Evolutionary conservation across 345 rosid species (phyloP), one percentile per base, ranked within the genome.

Genomic region (Erucastrum elatum): DNA sequence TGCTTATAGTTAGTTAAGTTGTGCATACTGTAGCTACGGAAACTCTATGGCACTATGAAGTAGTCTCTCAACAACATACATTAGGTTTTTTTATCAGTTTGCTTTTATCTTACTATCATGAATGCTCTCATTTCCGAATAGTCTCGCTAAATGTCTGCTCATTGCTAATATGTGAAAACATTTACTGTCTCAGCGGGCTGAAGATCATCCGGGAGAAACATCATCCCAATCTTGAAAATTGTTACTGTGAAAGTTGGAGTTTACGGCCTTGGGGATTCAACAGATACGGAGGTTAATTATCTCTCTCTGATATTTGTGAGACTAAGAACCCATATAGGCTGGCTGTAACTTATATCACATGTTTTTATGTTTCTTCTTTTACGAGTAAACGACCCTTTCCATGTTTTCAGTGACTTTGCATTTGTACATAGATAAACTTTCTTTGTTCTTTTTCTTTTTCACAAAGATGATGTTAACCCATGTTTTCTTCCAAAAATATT

Each of bases 141-240:
- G 10, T 63, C 46, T 49, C 61, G 12, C 31, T 31, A 69, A 51
- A 51, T 4, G 56, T 4, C n/a, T 66, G 30, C 12, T 16, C 16
- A 15, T 37, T 51, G 17, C 34, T 64, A 55, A 77, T 67, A 35
- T 66, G 61, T 1, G 41, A 58, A 66, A 35, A 25, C 64, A 25
- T 71, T 72, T 29, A 66, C 33, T 0, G 2, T 60, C 58, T 72
- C 73, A 78, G 82, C n/a, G 25, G 59, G 64, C 31, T 46, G 77
- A 73, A 15, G 33, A 72, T 31, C 64, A 46, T 72, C 26, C 44
- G 51, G 82, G 77, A 46, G 82, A 79, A 73, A 66, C 82, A 60
- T 66, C 70, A 34, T 67, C 74, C 15, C 26, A 9, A 15, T 29
- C 76, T 71, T 53, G 59, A 53, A 7, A 53, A 16, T 6, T 53